Evolutionary conservation across 1,284 basidiomycete genomes (phyloP).

Genomic region (Rhodotorula glutinis): DNA sequence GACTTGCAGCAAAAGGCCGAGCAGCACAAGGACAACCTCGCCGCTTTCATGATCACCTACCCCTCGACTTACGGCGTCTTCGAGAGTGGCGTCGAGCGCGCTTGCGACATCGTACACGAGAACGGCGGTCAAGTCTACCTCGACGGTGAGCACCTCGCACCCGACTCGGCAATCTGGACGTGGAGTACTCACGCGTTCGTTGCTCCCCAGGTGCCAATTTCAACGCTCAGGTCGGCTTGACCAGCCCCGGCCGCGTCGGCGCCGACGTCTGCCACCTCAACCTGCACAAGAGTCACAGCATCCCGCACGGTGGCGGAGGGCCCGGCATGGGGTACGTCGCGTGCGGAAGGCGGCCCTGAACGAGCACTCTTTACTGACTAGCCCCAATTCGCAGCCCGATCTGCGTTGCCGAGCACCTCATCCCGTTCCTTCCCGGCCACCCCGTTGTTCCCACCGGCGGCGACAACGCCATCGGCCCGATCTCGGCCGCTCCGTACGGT

Average conservation of each 20-base stretch:
- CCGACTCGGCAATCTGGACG: background rate
- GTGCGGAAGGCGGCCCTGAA: background rate
- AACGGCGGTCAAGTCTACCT: constrained; percentile 97
- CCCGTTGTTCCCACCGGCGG: constrained; percentile 70
- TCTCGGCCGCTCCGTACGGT: constrained; percentile 88
- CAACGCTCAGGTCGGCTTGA: constrained; percentile 92
- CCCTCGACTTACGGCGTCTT: constrained; percentile 93
- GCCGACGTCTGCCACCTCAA: constrained; percentile 98
- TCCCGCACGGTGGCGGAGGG: constrained; percentile 95
- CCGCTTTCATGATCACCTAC: constrained; percentile 85
- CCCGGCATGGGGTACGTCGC: constrained; percentile 76
- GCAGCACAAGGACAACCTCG: constrained; percentile 84
- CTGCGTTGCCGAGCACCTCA: constrained; percentile 86
- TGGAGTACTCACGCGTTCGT: no score
- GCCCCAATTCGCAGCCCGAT: constrained; percentile 65
- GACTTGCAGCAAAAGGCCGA: constrained; percentile 85
- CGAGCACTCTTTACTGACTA: background rate
- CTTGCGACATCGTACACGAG: constrained; percentile 88
- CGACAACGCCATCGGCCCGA: constrained; percentile 73
- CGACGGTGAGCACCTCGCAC: constrained; percentile 59
- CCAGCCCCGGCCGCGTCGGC: constrained; percentile 91
- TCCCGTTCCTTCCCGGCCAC: constrained; percentile 93
- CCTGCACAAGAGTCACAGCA: constrained; percentile 92
- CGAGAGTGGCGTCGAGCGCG: constrained; percentile 77
- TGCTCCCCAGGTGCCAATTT: constrained; percentile 65